These are phyloP conservation scores for Tetrapisispora iriomotensis DNA, from an alignment of 805 yeast genomes.

Conservation along the genomic window DNA sequence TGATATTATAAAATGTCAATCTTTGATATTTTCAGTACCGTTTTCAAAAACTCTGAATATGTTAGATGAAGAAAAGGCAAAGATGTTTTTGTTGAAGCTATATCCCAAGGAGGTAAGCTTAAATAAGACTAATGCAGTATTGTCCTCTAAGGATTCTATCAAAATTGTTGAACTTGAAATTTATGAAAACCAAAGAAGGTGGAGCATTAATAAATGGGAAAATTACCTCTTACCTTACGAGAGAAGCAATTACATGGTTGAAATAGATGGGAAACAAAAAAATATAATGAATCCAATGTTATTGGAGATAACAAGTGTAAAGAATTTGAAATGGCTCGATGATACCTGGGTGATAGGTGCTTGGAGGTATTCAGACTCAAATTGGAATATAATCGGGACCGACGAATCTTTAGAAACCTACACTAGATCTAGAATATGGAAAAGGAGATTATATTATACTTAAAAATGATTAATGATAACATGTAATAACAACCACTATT, in stretches of 20 bases:
- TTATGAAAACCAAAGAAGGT: slow-evolving; percentile 26
- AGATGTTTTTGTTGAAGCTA: slow-evolving; percentile 9
- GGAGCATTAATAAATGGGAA: slow-evolving; percentile 20
- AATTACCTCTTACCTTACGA: slow-evolving; percentile 19
- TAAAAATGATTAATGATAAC: no score
- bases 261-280: neutral
- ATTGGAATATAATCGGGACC: slow-evolving; percentile 20
- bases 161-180: slow-evolving; percentile 17
- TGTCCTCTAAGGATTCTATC: no score
- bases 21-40: slow-evolving; percentile 3
- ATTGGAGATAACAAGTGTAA: slow-evolving; percentile 9
- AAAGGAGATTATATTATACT: slow-evolving; percentile 12
- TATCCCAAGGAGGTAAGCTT: no score
- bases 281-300: slow-evolving; percentile 13
- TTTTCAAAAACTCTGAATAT: slow-evolving; percentile 9
- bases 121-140: no score
- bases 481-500: no score
- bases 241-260: slow-evolving; percentile 11
- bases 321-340: slow-evolving; percentile 24
- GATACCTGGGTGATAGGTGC: slow-evolving; percentile 17
- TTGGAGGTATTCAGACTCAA: slow-evolving; percentile 22
- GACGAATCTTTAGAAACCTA: slow-evolving; percentile 19
- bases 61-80: slow-evolving; percentile 7
- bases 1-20: neutral
- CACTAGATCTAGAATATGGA: slow-evolving; percentile 23